Evolutionary conservation across 2,329 filamentous ascomycete species (phyloP), one percentile per base, ranked within the genome.

Genomic region (Penicillium expansum): DNA sequence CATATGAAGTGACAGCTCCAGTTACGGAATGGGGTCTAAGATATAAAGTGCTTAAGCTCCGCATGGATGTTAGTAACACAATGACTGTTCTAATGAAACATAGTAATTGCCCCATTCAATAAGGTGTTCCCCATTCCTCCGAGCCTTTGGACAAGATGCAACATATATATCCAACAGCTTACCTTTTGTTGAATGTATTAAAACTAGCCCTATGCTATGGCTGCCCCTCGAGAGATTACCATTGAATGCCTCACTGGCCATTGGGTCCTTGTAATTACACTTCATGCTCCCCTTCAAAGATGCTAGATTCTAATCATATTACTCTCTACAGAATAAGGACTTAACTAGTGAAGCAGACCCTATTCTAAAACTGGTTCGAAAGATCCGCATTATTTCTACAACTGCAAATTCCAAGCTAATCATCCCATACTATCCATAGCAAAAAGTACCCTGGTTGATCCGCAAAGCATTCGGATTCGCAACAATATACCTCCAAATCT

Each of bases 381-480:
- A 1, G 5, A 20, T 13, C 4, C 5, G 8, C 38, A 0, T 10
- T 5, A 8, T 47, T 2, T 14, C 29, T 14, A 18, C 7, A 20
- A 14, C 2, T 29, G 2, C 11, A 37, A 27, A 13, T 20, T 10
- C 5, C 5, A 32, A 22, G 11, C 51, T 54, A 24, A 48, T 14
- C 9, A 24, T 48, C 33, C 5, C n/a, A 3, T 18, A 14, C 4
- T 6, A 1, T 33, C 9, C 8, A 24, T 1, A 56, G 53, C 53
- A 52, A 56, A 52, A 52, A 20, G 8, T 56, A 8, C 11, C 39
- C 4, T 56, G 53, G 53, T 29, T 52, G 0, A 6, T 52, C 30
- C 53, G 53, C 18, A 52, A 56, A 16, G 53, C 53, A n/a, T 39
- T 56, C 27, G 27, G 18, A 8, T n/a, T 52, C 7, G 53, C 39